phyloP scores from a whole-genome alignment of 306 rosid species.

The Pyrus pyrifolia region DNA sequence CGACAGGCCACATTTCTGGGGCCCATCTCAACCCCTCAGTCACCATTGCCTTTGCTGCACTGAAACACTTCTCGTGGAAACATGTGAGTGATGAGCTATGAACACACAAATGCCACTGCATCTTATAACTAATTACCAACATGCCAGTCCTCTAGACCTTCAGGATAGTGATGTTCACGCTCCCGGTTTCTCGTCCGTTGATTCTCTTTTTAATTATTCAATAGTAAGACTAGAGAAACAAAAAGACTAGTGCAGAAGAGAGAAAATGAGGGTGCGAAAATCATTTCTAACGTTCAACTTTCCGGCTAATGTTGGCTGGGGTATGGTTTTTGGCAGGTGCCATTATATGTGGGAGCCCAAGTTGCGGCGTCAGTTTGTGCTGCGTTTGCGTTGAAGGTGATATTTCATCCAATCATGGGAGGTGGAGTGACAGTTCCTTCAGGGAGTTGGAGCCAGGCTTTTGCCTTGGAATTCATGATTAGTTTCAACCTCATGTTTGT shows the following conservation, averaged over 20 bases:
- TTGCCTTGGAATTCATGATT: constrained; percentile 72
- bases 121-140: not conserved
- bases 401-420: constrained; percentile 63
- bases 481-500: constrained; percentile 90
- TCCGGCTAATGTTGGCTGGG: not conserved
- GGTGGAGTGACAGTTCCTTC: constrained; percentile 90
- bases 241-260: too few relatives aligned
- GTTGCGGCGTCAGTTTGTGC: constrained; percentile 62
- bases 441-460: constrained; percentile 59
- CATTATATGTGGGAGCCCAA: constrained; percentile 74
- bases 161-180: too few relatives aligned
- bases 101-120: not conserved
- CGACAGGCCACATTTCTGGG: constrained; percentile 86
- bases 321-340: constrained; percentile 41
- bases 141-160: not conserved
- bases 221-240: too few relatives aligned
- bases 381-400: constrained; percentile 56
- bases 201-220: too few relatives aligned
- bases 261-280: too few relatives aligned
- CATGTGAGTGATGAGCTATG: constrained; percentile 23
- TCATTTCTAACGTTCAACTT: not conserved
- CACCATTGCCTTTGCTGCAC: constrained; percentile 84
- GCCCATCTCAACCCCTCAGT: constrained; percentile 87
- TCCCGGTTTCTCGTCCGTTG: too few relatives aligned
- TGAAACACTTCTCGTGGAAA: constrained; percentile 85